Evolutionary conservation across 2,329 filamentous ascomycete genomes (phyloP).

Genomic region (Trichophyton rubrum): DNA sequence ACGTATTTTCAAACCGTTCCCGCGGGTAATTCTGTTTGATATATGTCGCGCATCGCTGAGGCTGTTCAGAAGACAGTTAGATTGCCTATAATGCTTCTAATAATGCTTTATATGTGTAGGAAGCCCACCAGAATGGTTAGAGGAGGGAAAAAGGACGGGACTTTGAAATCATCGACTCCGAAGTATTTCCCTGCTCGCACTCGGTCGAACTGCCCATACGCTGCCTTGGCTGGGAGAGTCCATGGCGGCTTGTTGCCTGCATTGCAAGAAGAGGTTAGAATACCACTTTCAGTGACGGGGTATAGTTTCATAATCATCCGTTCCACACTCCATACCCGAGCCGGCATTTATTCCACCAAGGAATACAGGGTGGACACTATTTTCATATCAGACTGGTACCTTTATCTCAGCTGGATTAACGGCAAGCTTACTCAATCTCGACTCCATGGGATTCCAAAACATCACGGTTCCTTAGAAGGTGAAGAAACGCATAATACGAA

Average conservation of each 20-base stretch:
- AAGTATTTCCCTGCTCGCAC: conserved; percentile 42
- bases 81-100: neutral
- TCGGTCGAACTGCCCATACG: conserved; percentile 42
- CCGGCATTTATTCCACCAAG: conserved; percentile 53
- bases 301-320: neutral
- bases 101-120: conserved; percentile 15
- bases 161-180: conserved; percentile 29
- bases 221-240: conserved; percentile 54
- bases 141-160: conserved; percentile 43
- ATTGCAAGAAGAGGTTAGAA: neutral
- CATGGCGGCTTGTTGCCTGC: conserved; percentile 64
- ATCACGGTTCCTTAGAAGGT: conserved; percentile 46
- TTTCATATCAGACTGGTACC: conserved; percentile 18
- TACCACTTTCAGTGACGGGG: neutral
- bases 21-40: conserved; percentile 48
- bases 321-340: conserved; percentile 33
- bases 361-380: conserved; percentile 53
- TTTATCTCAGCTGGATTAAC: neutral
- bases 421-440: conserved; percentile 48
- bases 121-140: conserved; percentile 40
- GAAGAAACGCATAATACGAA: conserved; percentile 41
- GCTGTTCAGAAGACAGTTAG: conserved; percentile 24
- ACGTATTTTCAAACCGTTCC: conserved; percentile 40
- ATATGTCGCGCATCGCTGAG: conserved; percentile 54
- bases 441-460: conserved; percentile 47